Evolutionary conservation across 192 early-diverging fungal species (phyloP).

Genomic region (Gaertneriomyces semiglobifer): DNA sequence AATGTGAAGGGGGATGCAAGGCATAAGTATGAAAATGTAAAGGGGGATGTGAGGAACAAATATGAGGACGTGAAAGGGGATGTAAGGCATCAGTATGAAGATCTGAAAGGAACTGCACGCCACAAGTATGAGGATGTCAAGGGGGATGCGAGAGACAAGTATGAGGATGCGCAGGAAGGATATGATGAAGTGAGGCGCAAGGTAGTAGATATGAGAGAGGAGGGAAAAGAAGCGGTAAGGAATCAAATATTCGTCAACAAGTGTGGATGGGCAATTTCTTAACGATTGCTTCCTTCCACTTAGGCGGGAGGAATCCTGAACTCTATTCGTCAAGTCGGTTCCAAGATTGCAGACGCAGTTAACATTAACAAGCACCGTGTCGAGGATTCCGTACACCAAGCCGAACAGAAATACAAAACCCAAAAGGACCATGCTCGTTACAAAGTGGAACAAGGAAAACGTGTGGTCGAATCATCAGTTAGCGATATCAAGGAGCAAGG

Average conservation of each 20-base stretch:
- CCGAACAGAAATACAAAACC: too few relatives aligned
- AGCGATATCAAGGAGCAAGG: not conserved
- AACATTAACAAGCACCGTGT: conserved; percentile 11
- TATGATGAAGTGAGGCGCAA: conserved; percentile 2
- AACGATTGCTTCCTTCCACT: conserved; percentile 1
- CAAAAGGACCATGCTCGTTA: too few relatives aligned
- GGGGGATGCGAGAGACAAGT: conserved; percentile 6
- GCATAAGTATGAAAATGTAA: not conserved
- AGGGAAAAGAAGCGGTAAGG: conserved; percentile 4
- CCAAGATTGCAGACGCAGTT: conserved; percentile 1
- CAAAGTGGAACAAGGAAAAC: too few relatives aligned
- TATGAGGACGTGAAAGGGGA: conserved; percentile 2
- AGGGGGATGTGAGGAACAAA: conserved; percentile 2
- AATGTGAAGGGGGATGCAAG: not conserved
- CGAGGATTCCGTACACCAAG: not conserved
- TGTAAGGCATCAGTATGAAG: conserved; percentile 1
- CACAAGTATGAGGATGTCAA: conserved; percentile 6
- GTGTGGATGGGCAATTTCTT: not conserved
- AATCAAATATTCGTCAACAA: too few relatives aligned
- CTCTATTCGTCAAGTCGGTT: not conserved
- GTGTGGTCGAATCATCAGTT: too few relatives aligned
- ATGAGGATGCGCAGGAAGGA: conserved; percentile 9
- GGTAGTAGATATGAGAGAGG: conserved; percentile 4
- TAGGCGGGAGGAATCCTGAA: conserved; percentile 8
- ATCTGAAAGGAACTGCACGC: conserved; percentile 1